A percentile compares a stretch with the other conserved stretches of the same genome.
Evolutionary conservation across 1,139 yeast genomes (phyloP).

Genomic region (Hyphopichia buzzinii): DNA sequence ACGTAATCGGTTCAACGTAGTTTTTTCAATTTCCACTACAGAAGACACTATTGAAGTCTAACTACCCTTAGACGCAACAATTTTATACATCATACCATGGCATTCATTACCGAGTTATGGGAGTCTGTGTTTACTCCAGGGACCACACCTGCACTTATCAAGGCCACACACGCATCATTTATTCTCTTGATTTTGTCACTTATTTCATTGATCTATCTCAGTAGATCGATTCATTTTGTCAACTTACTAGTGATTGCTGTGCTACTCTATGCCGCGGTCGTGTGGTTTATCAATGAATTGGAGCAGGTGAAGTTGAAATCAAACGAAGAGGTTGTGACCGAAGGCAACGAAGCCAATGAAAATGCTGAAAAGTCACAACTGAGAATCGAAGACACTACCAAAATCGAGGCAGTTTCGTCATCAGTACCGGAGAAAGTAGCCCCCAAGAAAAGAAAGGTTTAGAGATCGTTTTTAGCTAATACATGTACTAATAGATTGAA

Average conservation of each 20-base stretch:
- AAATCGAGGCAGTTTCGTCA: not conserved
- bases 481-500: too few relatives aligned
- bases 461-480: too few relatives aligned
- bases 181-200: slow-evolving; percentile 44
- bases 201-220: slow-evolving; percentile 55
- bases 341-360: slow-evolving; percentile 2
- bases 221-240: slow-evolving; percentile 73
- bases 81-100: slow-evolving; percentile 23
- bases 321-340: slow-evolving; percentile 16
- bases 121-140: slow-evolving; percentile 94
- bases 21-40: too few relatives aligned
- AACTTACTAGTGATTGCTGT: slow-evolving; percentile 69
- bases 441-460: slow-evolving; percentile 3
- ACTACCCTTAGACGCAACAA: too few relatives aligned
- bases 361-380: slow-evolving; percentile 2
- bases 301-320: slow-evolving; percentile 43
- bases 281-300: slow-evolving; percentile 85
- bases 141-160: slow-evolving; percentile 78
- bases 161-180: slow-evolving; percentile 51
- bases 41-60: too few relatives aligned
- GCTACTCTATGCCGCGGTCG: slow-evolving; percentile 71
- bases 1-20: too few relatives aligned
- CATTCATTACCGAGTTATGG: slow-evolving; percentile 75
- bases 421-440: not conserved
- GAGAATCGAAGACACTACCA: not conserved